A percentile compares a stretch with the other conserved stretches of the same genome.
phyloP scores from a whole-genome alignment of 805 yeast species.

The Metschnikowia gruessii region DNA sequence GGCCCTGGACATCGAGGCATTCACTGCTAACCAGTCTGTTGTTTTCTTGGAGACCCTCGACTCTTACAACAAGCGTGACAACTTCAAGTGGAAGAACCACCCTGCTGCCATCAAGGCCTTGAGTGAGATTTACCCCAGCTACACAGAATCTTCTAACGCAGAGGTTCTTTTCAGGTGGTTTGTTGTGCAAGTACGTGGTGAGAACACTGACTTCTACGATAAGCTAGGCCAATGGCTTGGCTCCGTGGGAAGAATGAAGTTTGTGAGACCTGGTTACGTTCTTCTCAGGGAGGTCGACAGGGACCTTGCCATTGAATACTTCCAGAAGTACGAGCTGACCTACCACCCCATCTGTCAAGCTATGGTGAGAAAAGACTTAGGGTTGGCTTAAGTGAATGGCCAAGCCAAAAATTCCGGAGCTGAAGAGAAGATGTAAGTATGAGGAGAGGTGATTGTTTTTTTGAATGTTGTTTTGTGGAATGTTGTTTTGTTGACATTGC shows the following conservation, averaged over 20 bases:
- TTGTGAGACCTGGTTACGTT: conserved; percentile 81
- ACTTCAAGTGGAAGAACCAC: conserved; percentile 37
- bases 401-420: not conserved
- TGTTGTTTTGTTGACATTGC: too few relatives aligned
- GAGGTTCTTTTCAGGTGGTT: conserved; percentile 82
- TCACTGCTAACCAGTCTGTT: conserved; percentile 73
- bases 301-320: conserved; percentile 62
- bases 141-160: conserved; percentile 61
- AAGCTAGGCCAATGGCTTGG: conserved; percentile 80
- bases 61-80: conserved; percentile 43
- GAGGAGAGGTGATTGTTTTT: not conserved
- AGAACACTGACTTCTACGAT: conserved; percentile 44
- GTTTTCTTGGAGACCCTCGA: conserved; percentile 72
- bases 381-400: conserved; percentile 22
- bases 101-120: conserved; percentile 31
- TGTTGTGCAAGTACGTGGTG: conserved; percentile 59
- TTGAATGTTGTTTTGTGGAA: too few relatives aligned
- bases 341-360: conserved; percentile 86
- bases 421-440: not conserved
- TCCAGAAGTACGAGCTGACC: conserved; percentile 50
- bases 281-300: conserved; percentile 62
- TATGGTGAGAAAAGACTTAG: conserved; percentile 81
- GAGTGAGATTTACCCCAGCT: conserved; percentile 36
- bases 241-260: conserved; percentile 92
- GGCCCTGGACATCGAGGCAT: conserved; percentile 48